These are phyloP conservation scores for Chenopodium formosanum DNA, from an alignment of 148 eudicot genomes.

Conservation along the genomic window DNA sequence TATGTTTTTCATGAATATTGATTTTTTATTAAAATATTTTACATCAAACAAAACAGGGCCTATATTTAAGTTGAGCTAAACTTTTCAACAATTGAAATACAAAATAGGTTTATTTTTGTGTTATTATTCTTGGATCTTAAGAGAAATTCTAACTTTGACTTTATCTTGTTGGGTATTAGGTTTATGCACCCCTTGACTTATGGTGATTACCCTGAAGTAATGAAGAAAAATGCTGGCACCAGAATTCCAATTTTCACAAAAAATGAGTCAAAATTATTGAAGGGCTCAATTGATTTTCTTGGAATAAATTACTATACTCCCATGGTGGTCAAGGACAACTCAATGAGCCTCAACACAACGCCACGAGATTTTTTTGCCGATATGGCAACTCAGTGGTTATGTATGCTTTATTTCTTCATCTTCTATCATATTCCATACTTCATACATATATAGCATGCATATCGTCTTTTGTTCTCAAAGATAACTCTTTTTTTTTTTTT, in stretches of 20 bases:
- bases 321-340: constrained; percentile 32
- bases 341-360: constrained; percentile 28
- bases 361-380: constrained; percentile 44
- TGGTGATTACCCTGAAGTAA: constrained; percentile 61
- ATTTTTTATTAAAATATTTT: no score
- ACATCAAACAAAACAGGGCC: no score
- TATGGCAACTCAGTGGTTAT: constrained; percentile 26
- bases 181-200: constrained; percentile 49
- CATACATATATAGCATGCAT: no score
- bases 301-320: constrained; percentile 57
- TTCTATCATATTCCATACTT: no score
- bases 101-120: background rate
- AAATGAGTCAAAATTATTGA: constrained; percentile 42
- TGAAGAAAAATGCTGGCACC: constrained; percentile 48
- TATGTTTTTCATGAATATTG: no score
- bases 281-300: constrained; percentile 63
- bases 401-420: constrained; percentile 33
- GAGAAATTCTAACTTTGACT: background rate
- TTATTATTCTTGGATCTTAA: no score
- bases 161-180: constrained; percentile 32
- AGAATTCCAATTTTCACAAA: constrained; percentile 52
- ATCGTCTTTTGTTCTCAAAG: no score
- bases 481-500: no score
- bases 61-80: no score
- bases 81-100: no score